Evolutionary conservation across 306 rosid genomes (phyloP), one percentile per base, ranked within the genome.

Genomic region (Citrullus colocynthis): DNA sequence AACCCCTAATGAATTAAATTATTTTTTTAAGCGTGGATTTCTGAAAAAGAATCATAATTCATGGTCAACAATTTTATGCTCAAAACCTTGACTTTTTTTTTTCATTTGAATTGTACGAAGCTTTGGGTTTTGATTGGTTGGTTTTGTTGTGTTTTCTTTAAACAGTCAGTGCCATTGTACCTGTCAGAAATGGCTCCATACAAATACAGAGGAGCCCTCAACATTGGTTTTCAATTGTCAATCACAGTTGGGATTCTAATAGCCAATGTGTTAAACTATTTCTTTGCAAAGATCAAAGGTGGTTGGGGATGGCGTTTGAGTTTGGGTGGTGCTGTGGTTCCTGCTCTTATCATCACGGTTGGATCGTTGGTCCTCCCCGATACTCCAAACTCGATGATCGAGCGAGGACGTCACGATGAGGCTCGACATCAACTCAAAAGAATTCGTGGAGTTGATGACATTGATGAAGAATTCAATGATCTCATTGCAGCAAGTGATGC

Each of bases 131-230:
- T 70, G 21, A 72, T 12, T 4, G 11, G n/a, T n/a, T 65, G 52
- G 9, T 11, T 34, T 49, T 7, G 34, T 28, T 2, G 24, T 4
- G 44, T 52, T 10, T 41, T 14, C 14, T 6, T 36, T 59, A 15
- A 52, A 51, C 79, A 80, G 82, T 73, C 82, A 11, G 82, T 80
- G 62, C 82, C 82, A 20, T 64, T 80, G 6, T 80, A 80, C 30
- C 75, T 80, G 14, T 80, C 82, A 6, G 82, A 80, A 56, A 80
- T 80, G 82, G 82, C 82, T 58, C 82, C 82, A 18, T 74, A 74
- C 52, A 73, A 62, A 61, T 74, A 45, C 56, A 80, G 82, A 60
- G 82, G 82, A 48, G 82, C 82, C 41, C 39, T 72, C 12, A 80
- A 80, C 65, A 80, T 80, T 45, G 82, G 82, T 45, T 80, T 80